Evolutionary conservation across 78 protist species (phyloP).

Genomic region (Dictyostelium citrinum): DNA sequence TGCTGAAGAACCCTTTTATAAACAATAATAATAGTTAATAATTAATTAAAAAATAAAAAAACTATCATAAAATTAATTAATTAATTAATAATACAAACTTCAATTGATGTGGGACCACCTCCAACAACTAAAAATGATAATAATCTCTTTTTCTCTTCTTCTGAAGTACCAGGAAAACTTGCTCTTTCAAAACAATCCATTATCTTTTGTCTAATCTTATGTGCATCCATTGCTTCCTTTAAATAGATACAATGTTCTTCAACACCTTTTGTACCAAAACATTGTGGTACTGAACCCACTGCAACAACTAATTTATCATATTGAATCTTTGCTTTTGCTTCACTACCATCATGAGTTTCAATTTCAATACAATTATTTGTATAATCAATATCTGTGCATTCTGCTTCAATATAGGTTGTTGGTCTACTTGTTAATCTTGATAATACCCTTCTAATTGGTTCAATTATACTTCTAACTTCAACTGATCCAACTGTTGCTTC

Average conservation of each 20-base stretch:
- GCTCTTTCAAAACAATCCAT: slow-evolving; percentile 86
- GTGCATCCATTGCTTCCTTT: slow-evolving; percentile 83
- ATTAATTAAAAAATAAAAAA: too few relatives aligned
- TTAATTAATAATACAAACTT: too few relatives aligned
- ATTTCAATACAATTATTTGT: slow-evolving; percentile 6
- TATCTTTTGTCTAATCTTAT: slow-evolving; percentile 55
- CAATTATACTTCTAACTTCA: slow-evolving; percentile 65
- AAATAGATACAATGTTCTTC: slow-evolving; percentile 79
- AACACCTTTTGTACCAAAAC: slow-evolving; percentile 87
- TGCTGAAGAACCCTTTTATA: slow-evolving; percentile 14
- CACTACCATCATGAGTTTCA: neutral
- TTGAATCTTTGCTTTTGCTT: neutral
- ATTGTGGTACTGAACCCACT: slow-evolving; percentile 84
- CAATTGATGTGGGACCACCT: slow-evolving; percentile 93
- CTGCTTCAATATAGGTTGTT: slow-evolving; percentile 43
- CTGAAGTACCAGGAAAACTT: slow-evolving; percentile 59
- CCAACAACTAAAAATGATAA: slow-evolving; percentile 86
- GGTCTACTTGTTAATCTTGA: neutral
- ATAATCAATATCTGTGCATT: slow-evolving; percentile 49
- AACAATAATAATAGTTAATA: too few relatives aligned
- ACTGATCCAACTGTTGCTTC: slow-evolving; percentile 54
- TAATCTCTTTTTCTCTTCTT: slow-evolving; percentile 14
- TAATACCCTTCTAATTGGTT: slow-evolving; percentile 73
- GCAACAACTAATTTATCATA: slow-evolving; percentile 87
- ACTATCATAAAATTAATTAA: too few relatives aligned